phyloP scores from a whole-genome alignment of 257 asterid species.

The Schizonepeta tenuifolia region DNA sequence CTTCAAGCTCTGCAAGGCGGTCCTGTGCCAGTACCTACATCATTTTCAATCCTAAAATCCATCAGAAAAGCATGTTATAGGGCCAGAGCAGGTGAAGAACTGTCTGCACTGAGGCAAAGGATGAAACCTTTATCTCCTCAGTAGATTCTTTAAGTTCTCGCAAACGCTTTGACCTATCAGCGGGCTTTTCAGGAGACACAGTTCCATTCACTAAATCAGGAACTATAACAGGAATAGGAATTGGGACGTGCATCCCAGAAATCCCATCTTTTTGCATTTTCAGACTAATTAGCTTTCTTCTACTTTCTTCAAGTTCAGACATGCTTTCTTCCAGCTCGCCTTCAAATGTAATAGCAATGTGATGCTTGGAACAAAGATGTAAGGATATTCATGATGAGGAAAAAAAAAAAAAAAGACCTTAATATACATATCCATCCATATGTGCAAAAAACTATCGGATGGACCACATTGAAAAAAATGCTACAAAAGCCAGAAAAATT shows the following conservation, averaged over 20 bases:
- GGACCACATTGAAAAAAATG: constrained; percentile 27
- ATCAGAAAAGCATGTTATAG: constrained; percentile 19
- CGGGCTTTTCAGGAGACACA: constrained; percentile 75
- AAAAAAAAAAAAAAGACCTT: constrained; percentile 20
- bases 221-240: constrained; percentile 57
- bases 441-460: constrained; percentile 17
- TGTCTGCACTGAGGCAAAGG: constrained; percentile 28
- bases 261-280: constrained; percentile 85
- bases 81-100: constrained; percentile 26
- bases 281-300: constrained; percentile 79
- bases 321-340: constrained; percentile 93
- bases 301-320: constrained; percentile 92
- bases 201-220: constrained; percentile 68
- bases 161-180: constrained; percentile 68
- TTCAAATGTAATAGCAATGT: constrained; percentile 36
- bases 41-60: constrained; percentile 34
- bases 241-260: constrained; percentile 66
- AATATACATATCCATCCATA: constrained; percentile 23
- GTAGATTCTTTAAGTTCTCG: constrained; percentile 75
- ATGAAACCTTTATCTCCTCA: constrained; percentile 79
- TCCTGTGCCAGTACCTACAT: constrained; percentile 81
- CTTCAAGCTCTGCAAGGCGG: constrained; percentile 90
- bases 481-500: constrained; percentile 12
- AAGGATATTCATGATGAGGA: constrained; percentile 20
- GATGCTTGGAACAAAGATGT: constrained; percentile 27